These are phyloP conservation scores for Chlamydomonas eustigma DNA, from an alignment of 139 green algal genomes.

Conservation along the genomic window DNA sequence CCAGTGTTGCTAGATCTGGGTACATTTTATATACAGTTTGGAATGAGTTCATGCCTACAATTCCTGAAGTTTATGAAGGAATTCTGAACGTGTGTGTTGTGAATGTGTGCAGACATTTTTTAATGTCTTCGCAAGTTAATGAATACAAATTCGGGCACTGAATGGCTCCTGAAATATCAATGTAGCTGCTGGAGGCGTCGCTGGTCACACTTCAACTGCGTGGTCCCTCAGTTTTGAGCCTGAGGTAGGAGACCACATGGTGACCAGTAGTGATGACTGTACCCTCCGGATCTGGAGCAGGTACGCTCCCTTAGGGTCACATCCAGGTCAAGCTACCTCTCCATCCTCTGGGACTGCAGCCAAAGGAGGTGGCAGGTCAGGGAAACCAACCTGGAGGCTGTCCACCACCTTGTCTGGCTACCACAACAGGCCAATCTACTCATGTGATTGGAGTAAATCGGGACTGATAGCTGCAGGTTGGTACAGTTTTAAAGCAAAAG, in stretches of 20 bases:
- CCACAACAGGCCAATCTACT: slow-evolving; percentile 74
- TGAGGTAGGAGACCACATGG: slow-evolving; percentile 56
- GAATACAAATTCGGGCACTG: too few species aligned
- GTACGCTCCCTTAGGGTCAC: too few species aligned
- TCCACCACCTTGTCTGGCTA: slow-evolving; percentile 55
- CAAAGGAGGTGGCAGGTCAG: slow-evolving; percentile 5
- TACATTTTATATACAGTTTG: too few species aligned
- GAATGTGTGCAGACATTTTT: too few species aligned
- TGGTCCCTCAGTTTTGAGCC: slow-evolving; percentile 75
- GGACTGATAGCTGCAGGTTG: slow-evolving; percentile 64
- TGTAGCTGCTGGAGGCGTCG: not conserved
- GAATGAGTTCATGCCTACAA: too few species aligned
- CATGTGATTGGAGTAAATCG: slow-evolving; percentile 61
- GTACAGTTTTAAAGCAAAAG: too few species aligned
- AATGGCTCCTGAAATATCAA: too few species aligned
- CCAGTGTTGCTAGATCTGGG: too few species aligned
- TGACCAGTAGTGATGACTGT: slow-evolving; percentile 79
- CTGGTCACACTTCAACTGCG: slow-evolving; percentile 80
- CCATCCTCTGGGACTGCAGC: not conserved
- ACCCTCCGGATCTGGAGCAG: slow-evolving; percentile 66
- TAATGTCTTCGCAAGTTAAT: too few species aligned
- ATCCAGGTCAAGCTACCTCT: too few species aligned
- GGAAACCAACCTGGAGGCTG: slow-evolving; percentile 40
- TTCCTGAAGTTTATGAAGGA: too few species aligned
- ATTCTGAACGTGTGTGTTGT: too few species aligned